Percentiles rank a stretch among this genome's conserved stretches.
phyloP scores from a whole-genome alignment of 2,329 filamentous ascomycete genomes.

The Calycina herbarum region DNA sequence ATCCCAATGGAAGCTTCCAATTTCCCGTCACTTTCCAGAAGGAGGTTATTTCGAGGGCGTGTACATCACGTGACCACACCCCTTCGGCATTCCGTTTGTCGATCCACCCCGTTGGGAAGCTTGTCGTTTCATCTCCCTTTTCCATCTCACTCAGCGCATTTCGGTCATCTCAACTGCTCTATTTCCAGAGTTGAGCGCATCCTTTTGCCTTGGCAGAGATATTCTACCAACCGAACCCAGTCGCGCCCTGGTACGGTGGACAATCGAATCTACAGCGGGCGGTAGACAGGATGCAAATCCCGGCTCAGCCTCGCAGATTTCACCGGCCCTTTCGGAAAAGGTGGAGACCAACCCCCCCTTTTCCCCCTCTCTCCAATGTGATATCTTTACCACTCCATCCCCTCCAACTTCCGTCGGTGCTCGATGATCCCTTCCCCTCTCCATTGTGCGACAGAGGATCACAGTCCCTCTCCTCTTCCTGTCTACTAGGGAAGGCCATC shows the following conservation, averaged over 20 bases:
- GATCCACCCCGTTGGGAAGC: neutral
- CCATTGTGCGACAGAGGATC: neutral
- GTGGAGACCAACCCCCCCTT: neutral
- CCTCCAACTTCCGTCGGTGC: neutral
- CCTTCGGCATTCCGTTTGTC: neutral
- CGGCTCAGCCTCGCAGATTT: neutral
- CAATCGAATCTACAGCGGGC: neutral
- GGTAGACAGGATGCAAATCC: neutral
- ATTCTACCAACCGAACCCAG: neutral
- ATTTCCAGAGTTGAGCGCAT: neutral
- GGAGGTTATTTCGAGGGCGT: neutral
- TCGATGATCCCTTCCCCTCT: neutral
- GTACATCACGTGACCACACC: neutral
- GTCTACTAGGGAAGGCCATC: neutral
- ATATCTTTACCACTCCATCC: too few species aligned
- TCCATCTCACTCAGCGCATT: conserved; percentile 2
- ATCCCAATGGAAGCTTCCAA: neutral
- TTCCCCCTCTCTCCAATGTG: neutral
- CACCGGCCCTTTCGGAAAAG: too few species aligned
- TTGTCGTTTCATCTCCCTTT: neutral
- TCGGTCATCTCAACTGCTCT: neutral
- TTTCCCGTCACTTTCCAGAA: neutral
- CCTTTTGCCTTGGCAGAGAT: neutral
- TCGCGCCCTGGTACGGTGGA: too few species aligned
- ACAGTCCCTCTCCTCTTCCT: neutral